A percentile compares a stretch with the other conserved stretches of the same genome.
phyloP scores from a whole-genome alignment of 148 eudicot genomes.

The Persicaria maculosa region DNA sequence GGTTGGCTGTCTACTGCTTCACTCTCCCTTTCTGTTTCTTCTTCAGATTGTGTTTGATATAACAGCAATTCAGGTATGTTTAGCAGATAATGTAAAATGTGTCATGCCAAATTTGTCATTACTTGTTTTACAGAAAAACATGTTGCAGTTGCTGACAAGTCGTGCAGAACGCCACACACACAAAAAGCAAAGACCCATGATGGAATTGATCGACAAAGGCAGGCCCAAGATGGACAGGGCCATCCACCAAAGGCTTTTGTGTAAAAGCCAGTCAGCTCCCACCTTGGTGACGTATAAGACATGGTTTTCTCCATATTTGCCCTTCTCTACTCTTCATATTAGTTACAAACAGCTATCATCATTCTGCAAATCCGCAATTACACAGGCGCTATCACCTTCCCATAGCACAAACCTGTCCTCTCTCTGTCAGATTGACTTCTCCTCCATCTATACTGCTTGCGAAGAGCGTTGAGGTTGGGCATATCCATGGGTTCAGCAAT shows the following conservation, averaged over 20 bases:
- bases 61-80: too few species aligned
- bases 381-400: not conserved
- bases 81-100: too few species aligned
- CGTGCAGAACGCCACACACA: not conserved
- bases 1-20: too few species aligned
- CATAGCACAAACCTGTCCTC: not conserved
- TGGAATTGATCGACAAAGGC: too few species aligned
- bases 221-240: not conserved
- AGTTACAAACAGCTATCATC: not conserved
- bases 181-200: not conserved
- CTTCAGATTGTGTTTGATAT: too few species aligned
- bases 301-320: not conserved
- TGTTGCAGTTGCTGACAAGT: too few species aligned
- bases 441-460: not conserved
- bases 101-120: too few species aligned
- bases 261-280: slow-evolving; percentile 5
- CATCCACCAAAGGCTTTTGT: not conserved
- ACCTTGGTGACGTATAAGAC: not conserved
- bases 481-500: too few species aligned
- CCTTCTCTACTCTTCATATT: not conserved
- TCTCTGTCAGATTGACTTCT: not conserved
- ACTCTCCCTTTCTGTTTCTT: too few species aligned
- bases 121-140: too few species aligned
- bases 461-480: not conserved
- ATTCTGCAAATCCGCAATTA: not conserved